phyloP scores from a whole-genome alignment of 495 filamentous ascomycete genomes.

The Neurospora sp. region DNA sequence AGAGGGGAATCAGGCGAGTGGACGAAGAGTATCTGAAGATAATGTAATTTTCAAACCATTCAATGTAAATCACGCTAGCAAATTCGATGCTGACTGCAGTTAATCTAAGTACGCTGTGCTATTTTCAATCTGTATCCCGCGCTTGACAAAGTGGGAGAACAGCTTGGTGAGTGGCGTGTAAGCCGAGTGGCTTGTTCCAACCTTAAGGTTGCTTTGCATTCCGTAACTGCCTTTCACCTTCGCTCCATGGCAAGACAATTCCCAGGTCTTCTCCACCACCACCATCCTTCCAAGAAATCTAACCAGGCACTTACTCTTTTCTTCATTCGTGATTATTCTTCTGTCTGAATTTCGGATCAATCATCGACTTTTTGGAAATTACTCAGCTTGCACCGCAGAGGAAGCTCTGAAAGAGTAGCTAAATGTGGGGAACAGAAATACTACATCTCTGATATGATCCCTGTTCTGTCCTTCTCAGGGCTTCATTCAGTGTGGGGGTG shows the following conservation, averaged over 20 bases:
- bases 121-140: not conserved
- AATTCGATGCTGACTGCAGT: not conserved
- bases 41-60: not conserved
- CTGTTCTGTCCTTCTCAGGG: not conserved
- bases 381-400: not conserved
- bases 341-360: not conserved
- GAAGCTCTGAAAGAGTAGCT: not conserved
- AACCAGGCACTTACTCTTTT: not conserved
- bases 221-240: not conserved
- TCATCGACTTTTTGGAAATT: not conserved
- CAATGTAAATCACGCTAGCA: not conserved
- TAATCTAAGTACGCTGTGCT: not conserved
- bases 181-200: not conserved
- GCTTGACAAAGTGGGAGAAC: not conserved
- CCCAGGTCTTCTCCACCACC: not conserved
- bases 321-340: not conserved
- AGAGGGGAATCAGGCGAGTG: not conserved
- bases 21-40: not conserved
- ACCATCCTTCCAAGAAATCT: not conserved
- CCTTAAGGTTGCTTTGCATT: not conserved
- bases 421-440: not conserved
- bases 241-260: not conserved
- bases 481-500: not conserved
- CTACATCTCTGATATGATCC: not conserved
- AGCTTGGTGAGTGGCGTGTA: not conserved